phyloP scores from a whole-genome alignment of 441 rosid species.

The Biscutella auriculata region DNA sequence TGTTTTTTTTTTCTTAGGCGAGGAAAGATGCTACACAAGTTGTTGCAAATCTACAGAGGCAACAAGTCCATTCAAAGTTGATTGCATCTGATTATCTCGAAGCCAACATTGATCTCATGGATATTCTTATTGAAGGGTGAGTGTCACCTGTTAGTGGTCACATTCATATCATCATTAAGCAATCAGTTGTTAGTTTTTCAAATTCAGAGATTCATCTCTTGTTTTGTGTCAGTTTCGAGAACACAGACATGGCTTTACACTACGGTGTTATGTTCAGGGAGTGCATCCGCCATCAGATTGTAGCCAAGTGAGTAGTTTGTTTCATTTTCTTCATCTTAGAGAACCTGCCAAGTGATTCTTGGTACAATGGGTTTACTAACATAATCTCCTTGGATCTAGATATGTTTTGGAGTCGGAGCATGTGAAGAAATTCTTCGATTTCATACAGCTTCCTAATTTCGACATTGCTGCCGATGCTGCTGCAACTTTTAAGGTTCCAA shows the following conservation, averaged over 20 bases:
- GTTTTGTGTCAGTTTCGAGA: slow-evolving; percentile 49
- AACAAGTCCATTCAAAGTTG: slow-evolving; percentile 74
- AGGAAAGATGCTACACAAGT: slow-evolving; percentile 96
- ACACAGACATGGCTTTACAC: slow-evolving; percentile 86
- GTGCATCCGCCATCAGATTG: slow-evolving; percentile 91
- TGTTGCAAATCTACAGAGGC: slow-evolving; percentile 90
- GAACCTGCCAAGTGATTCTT: background rate
- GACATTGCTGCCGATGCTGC: slow-evolving; percentile 98
- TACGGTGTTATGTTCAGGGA: slow-evolving; percentile 97
- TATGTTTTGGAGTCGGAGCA: slow-evolving; percentile 78
- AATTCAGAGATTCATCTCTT: background rate
- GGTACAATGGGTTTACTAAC: background rate
- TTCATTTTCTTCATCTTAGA: background rate
- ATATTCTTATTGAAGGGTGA: slow-evolving; percentile 68
- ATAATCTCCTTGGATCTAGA: slow-evolving; percentile 27
- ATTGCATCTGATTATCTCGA: slow-evolving; percentile 87
- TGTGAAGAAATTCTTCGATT: slow-evolving; percentile 80
- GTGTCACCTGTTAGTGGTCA: background rate
- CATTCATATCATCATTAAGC: background rate
- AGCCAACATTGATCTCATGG: slow-evolving; percentile 71
- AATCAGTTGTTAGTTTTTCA: background rate
- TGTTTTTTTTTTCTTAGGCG: slow-evolving; percentile 24
- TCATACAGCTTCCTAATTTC: slow-evolving; percentile 92
- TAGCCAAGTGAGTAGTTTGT: slow-evolving; percentile 49
- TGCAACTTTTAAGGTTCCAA: slow-evolving; percentile 83